These are phyloP conservation scores for Trametes pubescens DNA, from an alignment of 1,284 basidiomycete species.

Conservation along the genomic window DNA sequence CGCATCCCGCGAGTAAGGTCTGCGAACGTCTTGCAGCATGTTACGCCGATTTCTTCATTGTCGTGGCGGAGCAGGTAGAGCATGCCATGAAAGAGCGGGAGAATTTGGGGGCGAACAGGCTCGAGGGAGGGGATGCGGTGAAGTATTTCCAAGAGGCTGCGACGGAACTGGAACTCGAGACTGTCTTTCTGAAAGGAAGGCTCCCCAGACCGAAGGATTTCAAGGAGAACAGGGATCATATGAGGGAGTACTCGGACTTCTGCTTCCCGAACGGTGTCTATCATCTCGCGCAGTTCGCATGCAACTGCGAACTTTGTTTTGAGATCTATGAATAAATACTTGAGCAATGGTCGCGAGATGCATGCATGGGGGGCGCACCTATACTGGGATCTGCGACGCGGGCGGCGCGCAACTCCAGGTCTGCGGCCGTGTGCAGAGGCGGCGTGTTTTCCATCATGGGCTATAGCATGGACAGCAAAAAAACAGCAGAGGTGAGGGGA, in stretches of 20 bases:
- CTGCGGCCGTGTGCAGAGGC: conserved; percentile 58
- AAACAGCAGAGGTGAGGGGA: neutral
- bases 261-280: conserved; percentile 86
- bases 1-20: conserved; percentile 80
- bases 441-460: conserved; percentile 52
- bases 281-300: conserved; percentile 85
- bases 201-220: conserved; percentile 81
- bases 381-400: conserved; percentile 77
- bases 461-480: neutral
- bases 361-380: conserved; percentile 50
- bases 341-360: conserved; percentile 12
- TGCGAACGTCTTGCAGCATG: conserved; percentile 92
- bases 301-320: conserved; percentile 75
- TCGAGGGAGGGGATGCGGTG: conserved; percentile 91
- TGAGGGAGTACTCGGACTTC: conserved; percentile 75
- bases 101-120: conserved; percentile 74
- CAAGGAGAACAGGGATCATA: conserved; percentile 83
- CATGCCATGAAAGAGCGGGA: conserved; percentile 79
- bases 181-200: conserved; percentile 82
- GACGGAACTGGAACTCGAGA: conserved; percentile 87
- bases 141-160: conserved; percentile 86
- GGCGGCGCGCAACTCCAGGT: conserved; percentile 74
- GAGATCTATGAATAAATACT: conserved; percentile 57
- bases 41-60: conserved; percentile 95
- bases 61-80: conserved; percentile 88